phyloP scores from a whole-genome alignment of 2,329 filamentous ascomycete genomes.

The Blastomyces emzantsi region DNA sequence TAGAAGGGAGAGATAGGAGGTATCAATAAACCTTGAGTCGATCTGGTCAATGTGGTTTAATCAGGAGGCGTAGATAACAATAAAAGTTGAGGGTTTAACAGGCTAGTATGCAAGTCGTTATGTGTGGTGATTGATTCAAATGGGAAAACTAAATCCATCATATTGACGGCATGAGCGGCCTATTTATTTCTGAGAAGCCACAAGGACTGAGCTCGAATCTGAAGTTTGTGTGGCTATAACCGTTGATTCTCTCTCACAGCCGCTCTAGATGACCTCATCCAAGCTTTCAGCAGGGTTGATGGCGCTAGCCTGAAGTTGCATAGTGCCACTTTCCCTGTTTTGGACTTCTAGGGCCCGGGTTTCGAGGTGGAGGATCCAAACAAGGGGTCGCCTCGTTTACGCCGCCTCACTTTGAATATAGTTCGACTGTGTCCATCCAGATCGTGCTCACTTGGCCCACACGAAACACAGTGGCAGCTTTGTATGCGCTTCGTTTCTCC shows the following conservation, averaged over 20 bases:
- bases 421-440: slow-evolving; percentile 2
- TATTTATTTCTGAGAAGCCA: slow-evolving; percentile 3
- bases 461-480: neutral
- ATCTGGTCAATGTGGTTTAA: neutral
- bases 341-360: too few species aligned
- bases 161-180: neutral
- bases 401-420: slow-evolving; percentile 8
- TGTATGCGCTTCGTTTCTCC: slow-evolving; percentile 2
- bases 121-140: neutral
- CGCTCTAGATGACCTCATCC: slow-evolving; percentile 1
- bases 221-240: neutral
- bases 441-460: neutral
- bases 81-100: neutral
- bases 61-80: neutral
- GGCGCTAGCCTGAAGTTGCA: neutral
- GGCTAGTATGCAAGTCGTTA: neutral
- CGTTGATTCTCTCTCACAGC: neutral
- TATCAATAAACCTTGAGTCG: slow-evolving; percentile 10
- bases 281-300: slow-evolving; percentile 1
- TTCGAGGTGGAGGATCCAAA: neutral
- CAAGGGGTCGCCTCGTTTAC: slow-evolving; percentile 4
- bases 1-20: neutral
- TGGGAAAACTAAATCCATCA: neutral
- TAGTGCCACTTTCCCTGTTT: neutral
- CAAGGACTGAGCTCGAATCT: neutral